A percentile compares a stretch with the other conserved stretches of the same genome.
These are phyloP conservation scores for Neonectria ditissima DNA, from an alignment of 2,329 filamentous ascomycete genomes.

Conservation along the genomic window DNA sequence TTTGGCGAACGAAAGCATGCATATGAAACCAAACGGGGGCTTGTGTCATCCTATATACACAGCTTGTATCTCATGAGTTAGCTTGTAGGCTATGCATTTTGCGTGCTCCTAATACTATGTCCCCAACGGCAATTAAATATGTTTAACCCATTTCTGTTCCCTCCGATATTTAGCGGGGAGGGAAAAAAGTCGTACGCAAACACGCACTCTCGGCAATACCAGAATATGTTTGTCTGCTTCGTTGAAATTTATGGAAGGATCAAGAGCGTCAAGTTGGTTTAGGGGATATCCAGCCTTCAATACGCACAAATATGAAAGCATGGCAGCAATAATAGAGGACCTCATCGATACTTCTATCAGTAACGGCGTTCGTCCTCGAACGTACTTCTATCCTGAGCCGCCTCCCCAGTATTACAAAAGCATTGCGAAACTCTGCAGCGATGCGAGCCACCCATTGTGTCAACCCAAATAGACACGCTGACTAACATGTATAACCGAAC, in stretches of 20 bases:
- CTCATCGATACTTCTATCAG: conserved; percentile 22
- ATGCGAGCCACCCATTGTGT: conserved; percentile 14
- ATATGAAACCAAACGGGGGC: no score
- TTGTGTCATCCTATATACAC: no score
- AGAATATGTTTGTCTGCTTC: background rate
- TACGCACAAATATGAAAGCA: background rate
- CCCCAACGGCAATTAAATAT: no score
- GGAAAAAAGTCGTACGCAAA: no score
- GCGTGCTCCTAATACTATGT: no score
- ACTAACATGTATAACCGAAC: conserved; percentile 29
- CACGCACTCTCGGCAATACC: background rate
- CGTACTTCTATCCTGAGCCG: conserved; percentile 15
- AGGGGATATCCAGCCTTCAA: background rate
- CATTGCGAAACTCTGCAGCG: conserved; percentile 5
- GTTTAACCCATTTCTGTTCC: no score
- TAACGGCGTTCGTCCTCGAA: conserved; percentile 5
- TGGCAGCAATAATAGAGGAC: background rate
- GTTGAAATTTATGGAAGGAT: background rate
- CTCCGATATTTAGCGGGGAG: no score
- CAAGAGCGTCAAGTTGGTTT: background rate
- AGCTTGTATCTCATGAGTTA: no score
- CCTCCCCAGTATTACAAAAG: background rate
- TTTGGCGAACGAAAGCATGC: no score
- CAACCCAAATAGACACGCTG: conserved; percentile 22
- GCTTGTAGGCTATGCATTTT: no score